Percentiles rank a stretch among this genome's conserved stretches.
Evolutionary conservation across 805 yeast genomes (phyloP).

Genomic region (Maudiozyma barnettii): DNA sequence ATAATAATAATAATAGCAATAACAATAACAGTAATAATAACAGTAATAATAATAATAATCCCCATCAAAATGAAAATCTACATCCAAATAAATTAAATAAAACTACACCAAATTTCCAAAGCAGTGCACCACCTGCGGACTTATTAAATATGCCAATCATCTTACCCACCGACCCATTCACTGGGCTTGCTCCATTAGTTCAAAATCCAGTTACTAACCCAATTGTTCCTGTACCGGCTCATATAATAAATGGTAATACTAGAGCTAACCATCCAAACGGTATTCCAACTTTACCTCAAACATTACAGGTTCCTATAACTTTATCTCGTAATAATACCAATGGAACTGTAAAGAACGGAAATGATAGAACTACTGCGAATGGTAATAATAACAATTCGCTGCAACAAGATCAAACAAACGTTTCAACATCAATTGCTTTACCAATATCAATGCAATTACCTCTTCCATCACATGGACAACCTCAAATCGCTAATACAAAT

Average conservation of each 20-base stretch:
- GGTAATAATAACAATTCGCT: not conserved
- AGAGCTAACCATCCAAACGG: not conserved
- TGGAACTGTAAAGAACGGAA: too few relatives aligned
- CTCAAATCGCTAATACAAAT: not conserved
- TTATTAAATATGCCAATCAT: not conserved
- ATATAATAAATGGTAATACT: too few relatives aligned
- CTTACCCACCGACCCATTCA: not conserved
- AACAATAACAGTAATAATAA: not conserved
- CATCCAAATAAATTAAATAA: not conserved
- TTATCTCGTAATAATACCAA: not conserved
- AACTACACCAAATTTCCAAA: not conserved
- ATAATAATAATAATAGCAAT: too few relatives aligned
- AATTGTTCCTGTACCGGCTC: too few relatives aligned
- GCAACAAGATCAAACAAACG: not conserved
- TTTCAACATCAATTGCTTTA: not conserved
- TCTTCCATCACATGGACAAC: not conserved
- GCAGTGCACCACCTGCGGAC: not conserved
- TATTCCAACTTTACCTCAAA: not conserved
- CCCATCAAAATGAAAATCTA: not conserved
- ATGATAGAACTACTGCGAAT: too few relatives aligned
- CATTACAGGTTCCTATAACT: not conserved
- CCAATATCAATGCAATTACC: not conserved
- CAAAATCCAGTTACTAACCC: too few relatives aligned
- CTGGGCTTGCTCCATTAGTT: not conserved
- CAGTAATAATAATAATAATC: not conserved